Evolutionary conservation across 2,329 filamentous ascomycete genomes (phyloP), one percentile per base, ranked within the genome.

Genomic region (Penicillium brasilianum): DNA sequence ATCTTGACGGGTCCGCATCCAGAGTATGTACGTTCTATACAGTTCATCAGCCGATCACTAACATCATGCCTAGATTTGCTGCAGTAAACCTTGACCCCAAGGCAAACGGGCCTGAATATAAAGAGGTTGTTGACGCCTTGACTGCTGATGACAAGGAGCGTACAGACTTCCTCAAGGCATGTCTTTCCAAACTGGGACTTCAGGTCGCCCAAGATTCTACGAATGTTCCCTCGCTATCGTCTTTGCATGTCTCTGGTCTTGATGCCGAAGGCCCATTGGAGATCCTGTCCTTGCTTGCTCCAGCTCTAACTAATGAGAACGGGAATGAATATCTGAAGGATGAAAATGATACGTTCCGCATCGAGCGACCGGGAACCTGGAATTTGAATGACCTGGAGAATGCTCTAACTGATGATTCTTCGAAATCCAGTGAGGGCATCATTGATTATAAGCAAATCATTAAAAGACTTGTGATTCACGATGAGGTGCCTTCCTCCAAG

Each of bases 1-100:
- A 78, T 98, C 6, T 78, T 99, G 18, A 96, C 91, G 0, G 93
- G 93, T 0, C 91, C 93, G 41, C 95, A 99, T 82, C 94, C 94
- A 55, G 95, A 99, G 91, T 96, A 81, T 74, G 85, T 79, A 43
- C 58, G 52, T 14, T 4, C 7, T 62, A 55, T 11, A 25, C 36
- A 18, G 41, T 54, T 53, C 44, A 36, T 63, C 49, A 39, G 58
- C 60, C 57, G 13, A 37, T 46, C 20, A 64, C 67, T 62, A 53
- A 65, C 59, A 55, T 20, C 73, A 3, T 64, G 74, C 65, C 10
- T 67, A 96, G 93, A 74, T 98, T 98, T 73, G 89, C 93, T 3
- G 86, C 91, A 1, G 85, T 82, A 48, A 97, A 96, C 70, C 83
- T 98, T 7, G 84, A 88, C 63, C 86, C 84, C 7, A 87, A 90